These are phyloP conservation scores for Neurospora sp. DNA, from an alignment of 495 filamentous ascomycete genomes.

Conservation along the genomic window DNA sequence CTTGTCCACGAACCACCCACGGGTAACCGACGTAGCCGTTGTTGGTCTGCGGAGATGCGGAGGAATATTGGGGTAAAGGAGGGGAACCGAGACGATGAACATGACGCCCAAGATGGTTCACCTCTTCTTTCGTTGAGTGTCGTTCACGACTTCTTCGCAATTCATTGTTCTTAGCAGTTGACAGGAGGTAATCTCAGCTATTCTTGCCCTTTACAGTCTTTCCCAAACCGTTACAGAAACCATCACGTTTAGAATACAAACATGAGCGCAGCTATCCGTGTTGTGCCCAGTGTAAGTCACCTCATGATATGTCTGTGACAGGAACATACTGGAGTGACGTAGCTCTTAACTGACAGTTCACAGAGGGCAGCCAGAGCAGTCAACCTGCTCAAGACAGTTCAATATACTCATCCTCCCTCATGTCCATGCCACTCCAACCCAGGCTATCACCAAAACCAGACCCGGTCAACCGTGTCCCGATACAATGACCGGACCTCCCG, in stretches of 20 bases:
- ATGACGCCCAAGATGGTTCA: not conserved
- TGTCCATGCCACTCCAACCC: conserved; percentile 93
- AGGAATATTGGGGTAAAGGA: not conserved
- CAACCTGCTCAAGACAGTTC: conserved; percentile 75
- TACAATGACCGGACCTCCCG: conserved; percentile 18
- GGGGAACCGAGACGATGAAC: not conserved
- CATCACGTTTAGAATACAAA: not conserved
- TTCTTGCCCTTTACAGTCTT: not conserved
- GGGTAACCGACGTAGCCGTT: not conserved
- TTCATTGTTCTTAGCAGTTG: not conserved
- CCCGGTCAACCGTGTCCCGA: conserved; percentile 26
- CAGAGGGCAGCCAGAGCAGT: conserved; percentile 68
- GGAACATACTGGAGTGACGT: not conserved
- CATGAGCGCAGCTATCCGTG: conserved; percentile 47
- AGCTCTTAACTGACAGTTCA: not conserved
- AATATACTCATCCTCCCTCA: conserved; percentile 77
- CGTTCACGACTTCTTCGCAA: not conserved
- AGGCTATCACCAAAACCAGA: conserved; percentile 50
- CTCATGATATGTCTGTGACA: not conserved
- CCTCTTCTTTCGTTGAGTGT: not conserved
- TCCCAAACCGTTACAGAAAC: not conserved
- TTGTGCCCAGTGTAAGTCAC: conserved; percentile 40
- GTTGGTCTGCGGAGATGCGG: too few species aligned
- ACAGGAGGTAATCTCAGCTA: not conserved
- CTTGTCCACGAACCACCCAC: too few species aligned